Evolutionary conservation across 257 asterid species (phyloP), one percentile per base, ranked within the genome.

Genomic region (Coffea canephora): DNA sequence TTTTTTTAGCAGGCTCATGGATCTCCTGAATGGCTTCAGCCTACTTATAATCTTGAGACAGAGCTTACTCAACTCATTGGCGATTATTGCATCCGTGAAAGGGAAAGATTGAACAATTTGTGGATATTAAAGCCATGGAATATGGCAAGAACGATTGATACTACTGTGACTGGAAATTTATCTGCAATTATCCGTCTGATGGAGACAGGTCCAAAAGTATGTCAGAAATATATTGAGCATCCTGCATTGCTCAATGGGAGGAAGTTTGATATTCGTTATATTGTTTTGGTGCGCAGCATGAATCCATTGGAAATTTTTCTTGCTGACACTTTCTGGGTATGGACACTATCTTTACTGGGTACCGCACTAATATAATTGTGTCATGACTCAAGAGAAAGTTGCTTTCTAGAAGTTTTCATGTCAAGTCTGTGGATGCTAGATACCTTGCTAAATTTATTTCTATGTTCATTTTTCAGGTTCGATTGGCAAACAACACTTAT

Each of bases 81-180:
- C 78, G 93, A 95, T 82, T 95, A 89, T 86, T 83, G 16, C 75
- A 74, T 86, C 18, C 92, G 95, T 46, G 92, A 91, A 83, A 88
- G 86, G 75, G 92, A 89, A 76, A 91, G 89, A 72, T 76, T 66
- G 49, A 88, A 93, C 90, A 95, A 93, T 85, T 79, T 93, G 71
- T 95, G 99, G 99, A 95, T 95, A 82, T 87, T 95, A 74, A 95
- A 95, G 87, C 99, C 98, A 78, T 95, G 99, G 99, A 95, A 95
- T 91, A 95, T 93, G 99, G 99, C 99, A 77, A 91, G 99, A 85
- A 95, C 98, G 41, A 95, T 95, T 73, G 98, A 95, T 82, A 95
- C 98, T 43, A 88, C 96, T 46, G 92, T 95, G 54, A 90, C 96
- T 67, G 90, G 91, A 79, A 91, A 85, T 84, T 87, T 95, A 83